phyloP scores from a whole-genome alignment of 371 early-diverging fungal species.

The Synchytrium microbalum region DNA sequence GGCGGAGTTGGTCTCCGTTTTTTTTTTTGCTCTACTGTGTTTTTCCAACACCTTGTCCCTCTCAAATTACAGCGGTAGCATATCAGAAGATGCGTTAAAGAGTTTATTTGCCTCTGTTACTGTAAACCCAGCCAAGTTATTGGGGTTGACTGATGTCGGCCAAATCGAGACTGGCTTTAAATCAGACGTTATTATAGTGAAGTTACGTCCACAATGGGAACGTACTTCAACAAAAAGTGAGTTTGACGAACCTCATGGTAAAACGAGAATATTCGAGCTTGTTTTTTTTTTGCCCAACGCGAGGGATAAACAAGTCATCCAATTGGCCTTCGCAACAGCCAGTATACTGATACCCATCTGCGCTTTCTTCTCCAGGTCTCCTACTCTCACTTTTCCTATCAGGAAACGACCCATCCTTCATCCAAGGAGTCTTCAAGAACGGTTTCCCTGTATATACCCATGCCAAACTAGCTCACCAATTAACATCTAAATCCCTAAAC shows the following conservation, averaged over 20 bases:
- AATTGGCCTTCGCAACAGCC: neutral
- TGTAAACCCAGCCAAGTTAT: slow-evolving; percentile 11
- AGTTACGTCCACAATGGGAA: slow-evolving; percentile 18
- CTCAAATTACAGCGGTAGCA: neutral
- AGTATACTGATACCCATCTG: slow-evolving; percentile 4
- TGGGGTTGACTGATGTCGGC: slow-evolving; percentile 13
- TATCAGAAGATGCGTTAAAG: neutral
- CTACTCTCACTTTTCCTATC: neutral
- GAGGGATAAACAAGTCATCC: neutral
- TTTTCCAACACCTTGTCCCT: neutral
- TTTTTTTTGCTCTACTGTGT: neutral
- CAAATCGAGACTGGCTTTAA: slow-evolving; percentile 10
- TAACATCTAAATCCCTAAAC: slow-evolving; percentile 8
- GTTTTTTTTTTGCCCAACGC: neutral
- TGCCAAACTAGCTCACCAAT: neutral
- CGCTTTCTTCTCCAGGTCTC: neutral
- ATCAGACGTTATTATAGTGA: slow-evolving; percentile 26
- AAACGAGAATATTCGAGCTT: neutral
- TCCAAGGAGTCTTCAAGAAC: slow-evolving; percentile 19
- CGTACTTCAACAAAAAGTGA: too few species aligned
- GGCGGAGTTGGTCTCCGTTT: neutral
- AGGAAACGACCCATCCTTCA: slow-evolving; percentile 14
- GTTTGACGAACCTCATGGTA: too few species aligned
- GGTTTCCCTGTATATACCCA: slow-evolving; percentile 16
- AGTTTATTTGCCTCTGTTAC: neutral